phyloP scores from a whole-genome alignment of 371 early-diverging fungal genomes.

The Mortierella sp. region DNA sequence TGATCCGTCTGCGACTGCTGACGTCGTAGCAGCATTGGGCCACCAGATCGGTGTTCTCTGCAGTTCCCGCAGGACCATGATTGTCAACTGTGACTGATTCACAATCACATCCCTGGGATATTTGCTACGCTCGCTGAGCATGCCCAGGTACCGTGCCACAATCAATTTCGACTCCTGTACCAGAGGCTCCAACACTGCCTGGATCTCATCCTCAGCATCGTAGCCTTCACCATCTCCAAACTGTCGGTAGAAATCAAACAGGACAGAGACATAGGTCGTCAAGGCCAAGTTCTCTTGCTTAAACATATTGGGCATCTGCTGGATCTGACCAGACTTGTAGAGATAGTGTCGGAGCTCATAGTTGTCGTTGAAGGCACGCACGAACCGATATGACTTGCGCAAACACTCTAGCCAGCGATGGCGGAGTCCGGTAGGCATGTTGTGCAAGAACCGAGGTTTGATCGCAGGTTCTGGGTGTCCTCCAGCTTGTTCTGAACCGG shows the following conservation, averaged over 20 bases:
- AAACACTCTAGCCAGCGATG: slow-evolving; percentile 75
- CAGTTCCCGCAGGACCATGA: slow-evolving; percentile 47
- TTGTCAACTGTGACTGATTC: slow-evolving; percentile 49
- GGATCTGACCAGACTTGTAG: slow-evolving; percentile 82
- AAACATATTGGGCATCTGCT: slow-evolving; percentile 86
- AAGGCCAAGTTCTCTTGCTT: slow-evolving; percentile 72
- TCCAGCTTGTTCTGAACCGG: slow-evolving; percentile 18
- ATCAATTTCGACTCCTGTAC: slow-evolving; percentile 55
- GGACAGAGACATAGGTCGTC: slow-evolving; percentile 57
- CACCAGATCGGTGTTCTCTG: slow-evolving; percentile 54
- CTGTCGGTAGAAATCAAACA: slow-evolving; percentile 57
- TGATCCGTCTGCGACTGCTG: slow-evolving; percentile 16
- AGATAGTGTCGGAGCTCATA: slow-evolving; percentile 79
- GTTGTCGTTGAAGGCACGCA: slow-evolving; percentile 81
- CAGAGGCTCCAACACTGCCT: slow-evolving; percentile 49
- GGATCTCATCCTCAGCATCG: slow-evolving; percentile 52
- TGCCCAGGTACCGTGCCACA: slow-evolving; percentile 50
- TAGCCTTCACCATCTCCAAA: slow-evolving; percentile 59
- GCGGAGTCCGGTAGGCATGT: slow-evolving; percentile 56
- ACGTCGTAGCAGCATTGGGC: slow-evolving; percentile 48
- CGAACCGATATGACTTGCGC: slow-evolving; percentile 82
- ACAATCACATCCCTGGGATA: slow-evolving; percentile 55
- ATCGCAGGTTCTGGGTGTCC: slow-evolving; percentile 19
- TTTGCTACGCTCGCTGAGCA: slow-evolving; percentile 51
- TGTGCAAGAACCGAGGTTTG: slow-evolving; percentile 50